These are phyloP conservation scores for Paracamarosporium sp. DNA, from an alignment of 2,329 filamentous ascomycete species.

Conservation along the genomic window DNA sequence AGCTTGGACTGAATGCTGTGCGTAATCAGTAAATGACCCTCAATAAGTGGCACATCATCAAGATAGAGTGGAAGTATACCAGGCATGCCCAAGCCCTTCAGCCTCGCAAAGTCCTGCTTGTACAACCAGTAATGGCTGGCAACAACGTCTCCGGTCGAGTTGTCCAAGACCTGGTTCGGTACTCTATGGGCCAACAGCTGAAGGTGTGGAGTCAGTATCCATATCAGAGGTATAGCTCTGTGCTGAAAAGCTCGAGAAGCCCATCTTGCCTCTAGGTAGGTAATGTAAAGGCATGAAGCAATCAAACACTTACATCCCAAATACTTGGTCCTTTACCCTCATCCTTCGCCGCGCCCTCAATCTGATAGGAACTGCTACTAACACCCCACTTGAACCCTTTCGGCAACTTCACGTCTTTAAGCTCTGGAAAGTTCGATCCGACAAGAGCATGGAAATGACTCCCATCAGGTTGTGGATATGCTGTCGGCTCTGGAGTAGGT, in stretches of 20 bases:
- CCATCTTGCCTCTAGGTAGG: too few species aligned
- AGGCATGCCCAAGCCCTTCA: conserved; percentile 41
- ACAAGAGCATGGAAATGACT: conserved; percentile 53
- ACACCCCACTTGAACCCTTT: conserved; percentile 52
- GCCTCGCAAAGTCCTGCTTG: conserved; percentile 51
- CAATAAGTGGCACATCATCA: neutral
- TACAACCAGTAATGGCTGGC: conserved; percentile 52
- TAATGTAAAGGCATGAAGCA: neutral
- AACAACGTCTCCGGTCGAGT: conserved; percentile 50
- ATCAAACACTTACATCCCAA: conserved; percentile 40
- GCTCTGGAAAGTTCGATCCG: conserved; percentile 39
- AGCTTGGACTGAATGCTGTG: conserved; percentile 42
- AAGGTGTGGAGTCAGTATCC: neutral
- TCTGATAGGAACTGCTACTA: conserved; percentile 50
- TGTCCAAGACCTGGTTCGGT: conserved; percentile 50
- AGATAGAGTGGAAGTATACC: conserved; percentile 10
- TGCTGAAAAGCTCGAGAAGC: neutral
- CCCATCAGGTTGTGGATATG: conserved; percentile 46
- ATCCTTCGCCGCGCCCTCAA: conserved; percentile 52
- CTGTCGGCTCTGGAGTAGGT: conserved; percentile 52
- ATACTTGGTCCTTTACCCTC: conserved; percentile 53
- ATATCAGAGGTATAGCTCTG: neutral
- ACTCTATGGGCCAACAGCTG: conserved; percentile 49
- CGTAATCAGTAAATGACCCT: neutral
- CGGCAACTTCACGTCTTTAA: conserved; percentile 48